Conservation (phyloP, 2,329 filamentous ascomycete species). For the Leptographium flavum region DNA sequence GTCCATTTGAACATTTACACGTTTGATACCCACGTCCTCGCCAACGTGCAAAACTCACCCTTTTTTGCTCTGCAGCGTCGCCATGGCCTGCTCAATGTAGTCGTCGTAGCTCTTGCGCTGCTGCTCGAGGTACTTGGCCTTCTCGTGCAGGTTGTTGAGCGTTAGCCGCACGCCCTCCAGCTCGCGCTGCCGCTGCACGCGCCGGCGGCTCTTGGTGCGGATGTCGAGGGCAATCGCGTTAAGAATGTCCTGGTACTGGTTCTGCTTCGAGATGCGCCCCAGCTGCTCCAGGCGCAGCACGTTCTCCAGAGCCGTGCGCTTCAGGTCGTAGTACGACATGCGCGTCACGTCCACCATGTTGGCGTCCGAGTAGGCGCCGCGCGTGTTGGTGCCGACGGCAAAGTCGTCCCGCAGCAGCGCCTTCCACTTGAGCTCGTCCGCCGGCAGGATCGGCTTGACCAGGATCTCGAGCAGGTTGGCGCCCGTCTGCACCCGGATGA, state of each 20-base stretch:
- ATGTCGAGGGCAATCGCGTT: slow-evolving; percentile 96
- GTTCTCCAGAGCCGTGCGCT: slow-evolving; percentile 85
- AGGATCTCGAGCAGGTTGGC: slow-evolving; percentile 89
- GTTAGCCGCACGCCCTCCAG: slow-evolving; percentile 71
- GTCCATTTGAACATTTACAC: no score
- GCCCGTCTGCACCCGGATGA: slow-evolving; percentile 90
- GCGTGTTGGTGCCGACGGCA: slow-evolving; percentile 48
- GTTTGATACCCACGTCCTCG: not conserved
- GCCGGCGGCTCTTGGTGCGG: slow-evolving; percentile 84
- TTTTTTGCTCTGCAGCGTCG: slow-evolving; percentile 93
- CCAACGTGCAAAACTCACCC: slow-evolving; percentile 40
- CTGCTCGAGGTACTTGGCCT: slow-evolving; percentile 83
- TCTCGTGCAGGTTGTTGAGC: slow-evolving; percentile 61
- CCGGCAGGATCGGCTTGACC: slow-evolving; percentile 70
- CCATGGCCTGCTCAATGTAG: slow-evolving; percentile 97
- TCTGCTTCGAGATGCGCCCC: slow-evolving; percentile 77
- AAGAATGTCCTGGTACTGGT: slow-evolving; percentile 93
- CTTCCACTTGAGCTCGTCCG: slow-evolving; percentile 85
- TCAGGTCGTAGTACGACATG: slow-evolving; percentile 83
- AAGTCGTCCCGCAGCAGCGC: slow-evolving; percentile 72
- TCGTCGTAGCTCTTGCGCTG: slow-evolving; percentile 97
- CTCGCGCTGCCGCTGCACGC: slow-evolving; percentile 83
- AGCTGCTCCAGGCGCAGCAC: slow-evolving; percentile 77
- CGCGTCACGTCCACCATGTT: slow-evolving; percentile 81
- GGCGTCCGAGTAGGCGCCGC: slow-evolving; percentile 77